A percentile compares a stretch with the other conserved stretches of the same genome.
These are phyloP conservation scores for Monosporozyma unispora DNA, from an alignment of 805 yeast species.

Conservation along the genomic window DNA sequence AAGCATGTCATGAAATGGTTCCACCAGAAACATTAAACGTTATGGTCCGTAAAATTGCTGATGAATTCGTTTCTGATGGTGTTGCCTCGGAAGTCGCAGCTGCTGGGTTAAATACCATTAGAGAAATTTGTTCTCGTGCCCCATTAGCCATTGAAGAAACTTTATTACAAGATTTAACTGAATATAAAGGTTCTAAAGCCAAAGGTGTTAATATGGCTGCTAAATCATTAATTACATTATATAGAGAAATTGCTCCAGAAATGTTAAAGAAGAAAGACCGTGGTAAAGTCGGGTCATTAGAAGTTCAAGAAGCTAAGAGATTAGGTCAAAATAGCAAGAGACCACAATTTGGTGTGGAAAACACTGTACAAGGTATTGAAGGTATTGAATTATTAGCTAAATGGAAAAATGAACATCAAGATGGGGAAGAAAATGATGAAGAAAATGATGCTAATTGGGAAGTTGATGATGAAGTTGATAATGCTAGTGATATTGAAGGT, in stretches of 20 bases:
- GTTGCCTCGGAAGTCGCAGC: constrained; percentile 97
- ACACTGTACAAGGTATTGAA: constrained; percentile 63
- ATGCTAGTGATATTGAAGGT: constrained; percentile 50
- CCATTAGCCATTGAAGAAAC: constrained; percentile 90
- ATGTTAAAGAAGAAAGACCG: constrained; percentile 86
- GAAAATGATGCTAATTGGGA: constrained; percentile 51
- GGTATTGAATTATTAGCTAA: constrained; percentile 85
- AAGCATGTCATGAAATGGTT: constrained; percentile 90
- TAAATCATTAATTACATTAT: constrained; percentile 70
- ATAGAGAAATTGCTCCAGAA: constrained; percentile 93
- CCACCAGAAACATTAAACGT: constrained; percentile 87
- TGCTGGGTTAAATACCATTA: constrained; percentile 91
- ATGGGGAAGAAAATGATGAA: constrained; percentile 46
- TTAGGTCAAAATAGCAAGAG: constrained; percentile 27
- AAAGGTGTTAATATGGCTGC: constrained; percentile 95
- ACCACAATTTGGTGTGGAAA: constrained; percentile 70
- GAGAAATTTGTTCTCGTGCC: constrained; percentile 88
- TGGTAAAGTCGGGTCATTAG: constrained; percentile 87
- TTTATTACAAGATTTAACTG: constrained; percentile 79
- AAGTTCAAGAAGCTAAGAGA: constrained; percentile 53
- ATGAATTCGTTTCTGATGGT: constrained; percentile 97
- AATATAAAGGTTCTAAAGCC: constrained; percentile 85
- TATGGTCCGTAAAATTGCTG: constrained; percentile 85
- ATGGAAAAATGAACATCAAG: constrained; percentile 53
- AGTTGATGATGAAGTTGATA: constrained; percentile 42